Conservation (phyloP, 139 green algal genomes). For the Chlamydomonas sp. region DNA sequence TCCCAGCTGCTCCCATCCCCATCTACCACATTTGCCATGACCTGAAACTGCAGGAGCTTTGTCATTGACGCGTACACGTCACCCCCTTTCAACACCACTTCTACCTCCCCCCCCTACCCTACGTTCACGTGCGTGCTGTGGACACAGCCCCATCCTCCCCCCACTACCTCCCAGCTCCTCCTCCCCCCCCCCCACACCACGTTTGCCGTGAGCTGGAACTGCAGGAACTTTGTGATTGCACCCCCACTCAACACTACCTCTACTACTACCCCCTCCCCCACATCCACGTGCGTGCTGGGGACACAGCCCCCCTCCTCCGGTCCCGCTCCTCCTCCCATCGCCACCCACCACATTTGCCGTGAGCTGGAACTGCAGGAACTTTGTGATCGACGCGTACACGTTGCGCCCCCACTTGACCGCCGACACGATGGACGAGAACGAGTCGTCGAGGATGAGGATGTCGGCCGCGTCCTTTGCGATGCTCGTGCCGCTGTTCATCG, state of each 20-base stretch:
- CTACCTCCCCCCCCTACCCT: no score
- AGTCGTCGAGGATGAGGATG: conserved; percentile 88
- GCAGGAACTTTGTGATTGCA: no score
- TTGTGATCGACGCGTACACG: conserved; percentile 71
- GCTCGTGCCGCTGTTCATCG: conserved; percentile 70
- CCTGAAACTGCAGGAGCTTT: no score
- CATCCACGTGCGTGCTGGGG: no score
- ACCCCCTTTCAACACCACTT: no score
- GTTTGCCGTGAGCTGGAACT: conserved; percentile 11
- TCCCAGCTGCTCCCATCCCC: no score
- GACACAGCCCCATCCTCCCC: not conserved
- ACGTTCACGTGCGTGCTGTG: no score
- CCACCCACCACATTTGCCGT: conserved; percentile 55
- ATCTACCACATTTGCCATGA: no score
- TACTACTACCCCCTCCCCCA: no score
- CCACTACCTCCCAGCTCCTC: not conserved
- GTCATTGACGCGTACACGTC: conserved; percentile 77
- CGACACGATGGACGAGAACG: conserved; percentile 77
- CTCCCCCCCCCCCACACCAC: conserved; percentile 8
- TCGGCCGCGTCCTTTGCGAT: conserved; percentile 80
- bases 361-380: conserved; percentile 88
- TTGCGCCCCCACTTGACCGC: conserved; percentile 82
- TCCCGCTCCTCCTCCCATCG: no score
- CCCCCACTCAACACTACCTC: not conserved
- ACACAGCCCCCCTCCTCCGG: not conserved